Evolutionary conservation across 2,329 filamentous ascomycete genomes (phyloP), one percentile per base, ranked within the genome.

Genomic region (Acrocalymma vagum): DNA sequence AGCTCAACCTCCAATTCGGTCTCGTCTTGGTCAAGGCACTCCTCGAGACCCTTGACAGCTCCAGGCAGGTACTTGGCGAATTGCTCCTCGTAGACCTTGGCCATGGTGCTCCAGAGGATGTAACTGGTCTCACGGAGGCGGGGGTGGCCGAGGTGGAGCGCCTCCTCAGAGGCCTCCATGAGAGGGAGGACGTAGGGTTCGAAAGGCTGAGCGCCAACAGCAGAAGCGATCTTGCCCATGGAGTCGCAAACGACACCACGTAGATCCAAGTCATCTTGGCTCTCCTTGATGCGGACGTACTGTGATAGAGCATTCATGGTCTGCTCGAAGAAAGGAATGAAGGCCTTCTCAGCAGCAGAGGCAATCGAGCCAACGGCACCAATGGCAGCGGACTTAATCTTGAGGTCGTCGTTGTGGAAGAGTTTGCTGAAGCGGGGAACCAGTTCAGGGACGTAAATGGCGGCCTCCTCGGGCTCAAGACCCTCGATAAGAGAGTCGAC

Each of bases 121-220:
- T 96, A 99, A 68, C 90, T 96, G 48, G 91, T 96, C 78, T 99
- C 94, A 71, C 91, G 89, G 35, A 97, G 84, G 42, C 92, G 84
- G 27, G 92, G 88, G 74, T 96, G 92, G 58, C 90, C 92, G 3
- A 99, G 84, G 58, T 87, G 79, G 2, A 97, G 80, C 39, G 88
- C 92, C 72, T 96, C 92, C 72, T 96, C 92, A 55, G 90, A 96
- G 10, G 93, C 87, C 61, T 86, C 81, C 88, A 99, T 96, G 43
- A 97, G 79, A 27, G 90, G 90, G 64, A 88, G 80, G 23, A 97
- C 92, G 65, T 93, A 97, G 10, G 88, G 89, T 76, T 95, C 86
- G 79, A 97, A 97, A 31, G 87, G 80, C 67, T 89, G 81, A 23
- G 89, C 77, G 14, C 94, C 94, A 45, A 96, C 93, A 38, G 94